Percentiles rank a stretch among this genome's conserved stretches.
Conservation (phyloP, 2,329 filamentous ascomycete species). For the Podosphaera leucotricha region DNA sequence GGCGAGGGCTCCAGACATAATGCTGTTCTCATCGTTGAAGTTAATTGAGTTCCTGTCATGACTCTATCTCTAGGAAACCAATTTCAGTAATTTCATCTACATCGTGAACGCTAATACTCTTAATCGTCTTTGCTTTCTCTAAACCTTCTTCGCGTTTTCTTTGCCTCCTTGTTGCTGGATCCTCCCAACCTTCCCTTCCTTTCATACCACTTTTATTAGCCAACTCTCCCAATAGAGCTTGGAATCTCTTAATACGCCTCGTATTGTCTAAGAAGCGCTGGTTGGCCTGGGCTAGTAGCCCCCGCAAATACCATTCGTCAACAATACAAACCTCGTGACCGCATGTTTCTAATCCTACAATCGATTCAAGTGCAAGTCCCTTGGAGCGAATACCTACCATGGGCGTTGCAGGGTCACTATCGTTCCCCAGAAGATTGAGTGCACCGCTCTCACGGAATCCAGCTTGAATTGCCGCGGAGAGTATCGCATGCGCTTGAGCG, state of each 20-base stretch:
- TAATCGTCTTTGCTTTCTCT: conserved; percentile 18
- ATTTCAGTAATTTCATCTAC: background rate
- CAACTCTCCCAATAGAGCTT: conserved; percentile 17
- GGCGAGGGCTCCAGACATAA: background rate
- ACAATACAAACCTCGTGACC: conserved; percentile 31
- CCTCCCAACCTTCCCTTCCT: conserved; percentile 27
- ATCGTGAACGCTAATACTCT: no score
- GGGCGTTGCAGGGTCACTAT: conserved; percentile 24
- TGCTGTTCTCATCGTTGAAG: background rate
- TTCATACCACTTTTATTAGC: background rate
- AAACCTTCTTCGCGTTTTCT: conserved; percentile 36
- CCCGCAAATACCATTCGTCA: conserved; percentile 39
- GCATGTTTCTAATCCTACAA: conserved; percentile 36
- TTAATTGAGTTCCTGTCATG: background rate
- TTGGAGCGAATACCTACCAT: conserved; percentile 73
- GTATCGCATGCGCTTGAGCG: conserved; percentile 47
- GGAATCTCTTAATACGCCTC: conserved; percentile 43
- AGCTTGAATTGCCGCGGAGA: conserved; percentile 52
- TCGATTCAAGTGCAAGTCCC: conserved; percentile 58
- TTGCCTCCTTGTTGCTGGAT: conserved; percentile 25
- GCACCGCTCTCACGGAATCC: conserved; percentile 84
- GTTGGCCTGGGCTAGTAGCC: conserved; percentile 46
- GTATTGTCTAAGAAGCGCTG: conserved; percentile 48
- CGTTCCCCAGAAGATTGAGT: conserved; percentile 30
- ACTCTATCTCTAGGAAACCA: background rate